A percentile compares a stretch with the other conserved stretches of the same genome.
Conservation (phyloP, 116 monocot genomes). For the Papilionanthe hybrid region DNA sequence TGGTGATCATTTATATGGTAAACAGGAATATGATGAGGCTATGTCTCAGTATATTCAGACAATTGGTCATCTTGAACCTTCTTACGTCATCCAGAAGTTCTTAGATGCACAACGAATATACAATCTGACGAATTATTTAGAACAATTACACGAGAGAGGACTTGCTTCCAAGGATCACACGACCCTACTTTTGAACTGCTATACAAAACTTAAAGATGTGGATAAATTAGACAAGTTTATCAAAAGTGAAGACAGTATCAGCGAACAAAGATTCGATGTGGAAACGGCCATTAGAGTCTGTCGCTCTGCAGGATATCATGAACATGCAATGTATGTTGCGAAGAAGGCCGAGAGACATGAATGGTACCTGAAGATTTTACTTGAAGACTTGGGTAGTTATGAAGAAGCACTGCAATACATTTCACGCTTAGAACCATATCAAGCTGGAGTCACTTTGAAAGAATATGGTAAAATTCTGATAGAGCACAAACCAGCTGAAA, state of each 20-base stretch:
- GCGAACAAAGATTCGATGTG: conserved; percentile 91
- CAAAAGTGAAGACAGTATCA: conserved; percentile 72
- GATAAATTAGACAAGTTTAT: conserved; percentile 93
- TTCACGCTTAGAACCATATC: conserved; percentile 68
- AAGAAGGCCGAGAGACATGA: conserved; percentile 92
- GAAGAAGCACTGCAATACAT: conserved; percentile 84
- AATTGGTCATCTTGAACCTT: conserved; percentile 93
- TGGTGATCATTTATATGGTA: conserved; percentile 94
- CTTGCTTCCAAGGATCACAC: conserved; percentile 95
- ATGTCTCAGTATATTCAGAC: conserved; percentile 95
- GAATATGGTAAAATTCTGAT: conserved; percentile 97
- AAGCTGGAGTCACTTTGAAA: conserved; percentile 85
- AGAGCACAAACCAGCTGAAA: conserved; percentile 68
- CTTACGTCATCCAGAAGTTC: conserved; percentile 99
- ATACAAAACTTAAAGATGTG: conserved; percentile 97
- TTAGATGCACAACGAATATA: conserved; percentile 92
- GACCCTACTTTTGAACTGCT: conserved; percentile 92
- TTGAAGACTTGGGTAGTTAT: conserved; percentile 92
- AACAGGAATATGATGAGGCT: conserved; percentile 92
- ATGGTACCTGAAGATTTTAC: conserved; percentile 89
- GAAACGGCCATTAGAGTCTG: conserved; percentile 98
- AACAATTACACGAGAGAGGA: conserved; percentile 84
- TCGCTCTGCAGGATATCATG: conserved; percentile 92
- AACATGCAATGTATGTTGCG: conserved; percentile 95
- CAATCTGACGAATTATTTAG: conserved; percentile 91